Conservation (phyloP, 208 protist species). For the Crithidia mellificae region DNA sequence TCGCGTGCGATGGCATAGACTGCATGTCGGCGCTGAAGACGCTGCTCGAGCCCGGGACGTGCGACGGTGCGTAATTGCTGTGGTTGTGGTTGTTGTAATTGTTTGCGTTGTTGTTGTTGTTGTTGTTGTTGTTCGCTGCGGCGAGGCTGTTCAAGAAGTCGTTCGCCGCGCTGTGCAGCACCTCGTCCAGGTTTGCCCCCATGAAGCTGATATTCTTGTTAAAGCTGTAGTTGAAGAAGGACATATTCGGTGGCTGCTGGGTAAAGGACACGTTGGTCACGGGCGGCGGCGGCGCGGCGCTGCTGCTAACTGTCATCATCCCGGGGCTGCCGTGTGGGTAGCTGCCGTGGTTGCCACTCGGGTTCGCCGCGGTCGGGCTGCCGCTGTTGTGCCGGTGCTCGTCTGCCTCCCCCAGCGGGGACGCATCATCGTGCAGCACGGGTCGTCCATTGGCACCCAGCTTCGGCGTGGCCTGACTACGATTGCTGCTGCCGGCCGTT, state of each 20-base stretch:
- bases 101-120: conserved; percentile 15
- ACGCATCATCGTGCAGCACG: background rate
- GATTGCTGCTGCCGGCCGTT: background rate
- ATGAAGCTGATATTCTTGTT: conserved; percentile 62
- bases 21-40: conserved; percentile 10
- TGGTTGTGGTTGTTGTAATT: conserved; percentile 16
- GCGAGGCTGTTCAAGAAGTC: conserved; percentile 49
- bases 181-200: conserved; percentile 48
- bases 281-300: background rate
- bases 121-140: conserved; percentile 21
- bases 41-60: conserved; percentile 17
- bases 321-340: background rate
- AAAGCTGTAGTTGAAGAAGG: conserved; percentile 58
- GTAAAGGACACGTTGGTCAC: conserved; percentile 31
- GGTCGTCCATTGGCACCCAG: background rate
- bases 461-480: background rate
- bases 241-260: conserved; percentile 21
- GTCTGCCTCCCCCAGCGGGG: conserved; percentile 1
- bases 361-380: background rate
- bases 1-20: background rate
- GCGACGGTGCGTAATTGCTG: background rate
- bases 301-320: background rate
- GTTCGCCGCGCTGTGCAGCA: conserved; percentile 60
- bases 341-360: background rate
- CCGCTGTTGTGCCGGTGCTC: background rate